These are phyloP conservation scores for Wickerhamiella vanderwaltii DNA, from an alignment of 805 yeast genomes.

Conservation along the genomic window DNA sequence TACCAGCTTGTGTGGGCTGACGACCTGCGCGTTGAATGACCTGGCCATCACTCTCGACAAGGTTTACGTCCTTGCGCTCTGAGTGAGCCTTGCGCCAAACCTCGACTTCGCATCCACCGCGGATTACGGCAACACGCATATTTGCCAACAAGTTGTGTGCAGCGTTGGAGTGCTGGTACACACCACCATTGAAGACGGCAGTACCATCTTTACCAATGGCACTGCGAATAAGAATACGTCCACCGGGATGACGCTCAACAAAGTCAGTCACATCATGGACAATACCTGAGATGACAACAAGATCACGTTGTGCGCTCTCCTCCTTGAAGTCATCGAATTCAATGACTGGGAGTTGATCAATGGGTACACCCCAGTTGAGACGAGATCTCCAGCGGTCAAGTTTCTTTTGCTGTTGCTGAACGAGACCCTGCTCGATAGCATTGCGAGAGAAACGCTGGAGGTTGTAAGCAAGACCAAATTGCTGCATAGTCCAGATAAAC, in stretches of 20 bases:
- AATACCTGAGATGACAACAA: conserved; percentile 78
- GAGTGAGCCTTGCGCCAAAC: conserved; percentile 66
- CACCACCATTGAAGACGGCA: conserved; percentile 89
- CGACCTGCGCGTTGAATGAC: conserved; percentile 48
- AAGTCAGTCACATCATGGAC: conserved; percentile 91
- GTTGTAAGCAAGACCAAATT: conserved; percentile 47
- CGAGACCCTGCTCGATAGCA: conserved; percentile 54
- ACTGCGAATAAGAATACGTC: conserved; percentile 59
- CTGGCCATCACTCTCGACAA: conserved; percentile 44
- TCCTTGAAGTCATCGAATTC: conserved; percentile 42
- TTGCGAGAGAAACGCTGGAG: conserved; percentile 45
- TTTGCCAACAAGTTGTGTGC: conserved; percentile 84
- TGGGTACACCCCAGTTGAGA: conserved; percentile 89
- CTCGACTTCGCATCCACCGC: conserved; percentile 69
- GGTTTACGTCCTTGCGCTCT: conserved; percentile 52
- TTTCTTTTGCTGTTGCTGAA: conserved; percentile 72
- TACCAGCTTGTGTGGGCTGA: conserved; percentile 36
- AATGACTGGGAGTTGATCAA: conserved; percentile 67
- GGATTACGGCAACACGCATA: conserved; percentile 80
- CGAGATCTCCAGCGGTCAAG: conserved; percentile 65
- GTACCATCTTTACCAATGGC: conserved; percentile 92
- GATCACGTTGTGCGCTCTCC: conserved; percentile 42
- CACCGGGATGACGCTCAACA: conserved; percentile 90
- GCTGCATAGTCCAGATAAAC: conserved; percentile 42
- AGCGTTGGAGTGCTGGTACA: conserved; percentile 84